phyloP scores from a whole-genome alignment of 305 asterid species.

The Galium porrigens region DNA sequence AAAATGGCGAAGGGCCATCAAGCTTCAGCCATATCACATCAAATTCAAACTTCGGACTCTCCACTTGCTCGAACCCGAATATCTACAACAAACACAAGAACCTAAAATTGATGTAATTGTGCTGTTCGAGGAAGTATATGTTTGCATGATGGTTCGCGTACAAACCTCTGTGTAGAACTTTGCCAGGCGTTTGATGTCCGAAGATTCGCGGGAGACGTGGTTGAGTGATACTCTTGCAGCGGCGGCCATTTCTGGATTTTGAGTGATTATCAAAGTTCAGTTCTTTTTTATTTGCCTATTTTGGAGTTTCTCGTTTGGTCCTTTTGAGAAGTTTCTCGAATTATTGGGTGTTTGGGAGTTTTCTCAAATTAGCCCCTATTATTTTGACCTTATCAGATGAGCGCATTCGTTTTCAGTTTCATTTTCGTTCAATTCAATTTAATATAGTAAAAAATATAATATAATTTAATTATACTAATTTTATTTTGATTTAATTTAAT shows the following conservation, averaged over 20 bases:
- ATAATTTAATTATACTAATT: no score
- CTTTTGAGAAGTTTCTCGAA: background rate
- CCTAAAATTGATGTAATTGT: background rate
- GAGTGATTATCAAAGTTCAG: background rate
- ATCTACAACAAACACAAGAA: slow-evolving; percentile 21
- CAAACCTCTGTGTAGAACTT: slow-evolving; percentile 57
- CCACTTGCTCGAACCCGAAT: slow-evolving; percentile 65
- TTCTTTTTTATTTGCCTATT: background rate
- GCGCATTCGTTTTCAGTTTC: no score
- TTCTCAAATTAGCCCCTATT: background rate
- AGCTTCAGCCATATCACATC: slow-evolving; percentile 71
- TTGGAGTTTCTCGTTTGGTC: background rate
- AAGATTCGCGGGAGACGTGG: slow-evolving; percentile 62
- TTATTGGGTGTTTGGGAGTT: background rate
- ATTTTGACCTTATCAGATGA: no score
- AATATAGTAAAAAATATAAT: no score
- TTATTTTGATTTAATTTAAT: no score
- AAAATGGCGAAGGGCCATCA: slow-evolving; percentile 30
- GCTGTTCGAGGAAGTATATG: background rate
- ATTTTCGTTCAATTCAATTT: no score
- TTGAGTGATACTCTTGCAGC: slow-evolving; percentile 54
- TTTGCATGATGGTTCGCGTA: background rate
- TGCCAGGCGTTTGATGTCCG: slow-evolving; percentile 57
- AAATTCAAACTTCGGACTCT: slow-evolving; percentile 44
- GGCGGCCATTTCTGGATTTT: slow-evolving; percentile 38